Conservation (phyloP, 768 basidiomycete genomes). For the Udeniomyces megalosporus region DNA sequence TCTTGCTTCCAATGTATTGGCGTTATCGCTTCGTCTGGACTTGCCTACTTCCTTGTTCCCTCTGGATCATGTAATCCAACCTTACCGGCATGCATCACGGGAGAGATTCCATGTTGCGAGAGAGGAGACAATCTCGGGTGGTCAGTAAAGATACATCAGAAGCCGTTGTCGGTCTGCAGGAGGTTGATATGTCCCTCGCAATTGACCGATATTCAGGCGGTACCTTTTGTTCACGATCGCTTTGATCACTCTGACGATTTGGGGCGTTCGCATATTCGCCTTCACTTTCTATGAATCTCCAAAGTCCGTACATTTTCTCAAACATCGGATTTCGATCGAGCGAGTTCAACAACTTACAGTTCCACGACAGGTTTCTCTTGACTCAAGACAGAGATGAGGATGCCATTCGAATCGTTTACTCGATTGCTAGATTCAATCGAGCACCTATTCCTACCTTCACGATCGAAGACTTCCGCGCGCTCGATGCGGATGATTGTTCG, state of each 20-base stretch:
- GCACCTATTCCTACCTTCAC: conserved; percentile 26
- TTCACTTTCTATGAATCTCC: conserved; percentile 48
- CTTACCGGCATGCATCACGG: conserved; percentile 20
- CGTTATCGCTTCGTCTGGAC: conserved; percentile 37
- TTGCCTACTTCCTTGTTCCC: conserved; percentile 44
- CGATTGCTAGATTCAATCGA: conserved; percentile 31
- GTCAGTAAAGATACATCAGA: conserved; percentile 17
- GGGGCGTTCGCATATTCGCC: conserved; percentile 41
- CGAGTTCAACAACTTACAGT: not conserved
- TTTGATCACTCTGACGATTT: conserved; percentile 38
- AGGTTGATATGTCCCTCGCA: not conserved
- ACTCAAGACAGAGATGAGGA: conserved; percentile 43
- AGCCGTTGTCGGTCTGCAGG: no score
- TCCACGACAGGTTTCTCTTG: conserved; percentile 33
- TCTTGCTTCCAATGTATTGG: conserved; percentile 36
- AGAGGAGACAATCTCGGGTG: conserved; percentile 44
- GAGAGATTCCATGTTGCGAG: conserved; percentile 32
- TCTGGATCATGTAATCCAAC: conserved; percentile 38
- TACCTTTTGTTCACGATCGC: conserved; percentile 36
- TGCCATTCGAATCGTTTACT: conserved; percentile 35
- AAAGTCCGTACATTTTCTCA: conserved; percentile 25
- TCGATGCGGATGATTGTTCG: no score
- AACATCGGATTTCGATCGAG: no score
- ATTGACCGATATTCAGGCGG: conserved; percentile 21
- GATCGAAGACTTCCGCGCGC: conserved; percentile 27